Evolutionary conservation across 192 early-diverging fungal genomes (phyloP).

Genomic region (Backusella westeae): DNA sequence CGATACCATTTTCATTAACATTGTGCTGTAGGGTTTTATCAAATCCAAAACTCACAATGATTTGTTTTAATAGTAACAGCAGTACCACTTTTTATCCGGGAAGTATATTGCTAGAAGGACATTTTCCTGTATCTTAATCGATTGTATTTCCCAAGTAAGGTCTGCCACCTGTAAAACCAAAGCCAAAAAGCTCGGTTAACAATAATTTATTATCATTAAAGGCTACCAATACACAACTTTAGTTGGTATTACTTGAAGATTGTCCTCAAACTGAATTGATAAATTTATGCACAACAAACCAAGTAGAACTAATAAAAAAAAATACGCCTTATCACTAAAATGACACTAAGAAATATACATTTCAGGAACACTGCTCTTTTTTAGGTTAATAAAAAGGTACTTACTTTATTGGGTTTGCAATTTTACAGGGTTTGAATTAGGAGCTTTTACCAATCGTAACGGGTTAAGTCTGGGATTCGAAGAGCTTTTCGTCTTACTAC

Average conservation of each 20-base stretch:
- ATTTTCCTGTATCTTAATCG: not conserved
- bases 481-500: not conserved
- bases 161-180: not conserved
- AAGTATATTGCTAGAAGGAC: not conserved
- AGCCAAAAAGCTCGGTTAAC: not conserved
- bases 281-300: not conserved
- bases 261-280: not conserved
- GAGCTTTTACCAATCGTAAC: too few species aligned
- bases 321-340: not conserved
- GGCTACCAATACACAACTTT: not conserved
- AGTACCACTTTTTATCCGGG: not conserved
- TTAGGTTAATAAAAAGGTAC: not conserved
- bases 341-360: not conserved
- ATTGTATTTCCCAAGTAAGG: not conserved
- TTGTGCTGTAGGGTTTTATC: not conserved
- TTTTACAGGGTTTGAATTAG: not conserved
- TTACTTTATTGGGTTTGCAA: not conserved
- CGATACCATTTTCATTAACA: not conserved
- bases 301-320: not conserved
- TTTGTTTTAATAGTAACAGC: not conserved
- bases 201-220: not conserved
- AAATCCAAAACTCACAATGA: not conserved
- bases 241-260: not conserved
- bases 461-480: too few species aligned
- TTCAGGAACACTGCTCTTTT: not conserved